Evolutionary conservation across 1,139 yeast species (phyloP).

Genomic region (Kluyveromyces marxianus): DNA sequence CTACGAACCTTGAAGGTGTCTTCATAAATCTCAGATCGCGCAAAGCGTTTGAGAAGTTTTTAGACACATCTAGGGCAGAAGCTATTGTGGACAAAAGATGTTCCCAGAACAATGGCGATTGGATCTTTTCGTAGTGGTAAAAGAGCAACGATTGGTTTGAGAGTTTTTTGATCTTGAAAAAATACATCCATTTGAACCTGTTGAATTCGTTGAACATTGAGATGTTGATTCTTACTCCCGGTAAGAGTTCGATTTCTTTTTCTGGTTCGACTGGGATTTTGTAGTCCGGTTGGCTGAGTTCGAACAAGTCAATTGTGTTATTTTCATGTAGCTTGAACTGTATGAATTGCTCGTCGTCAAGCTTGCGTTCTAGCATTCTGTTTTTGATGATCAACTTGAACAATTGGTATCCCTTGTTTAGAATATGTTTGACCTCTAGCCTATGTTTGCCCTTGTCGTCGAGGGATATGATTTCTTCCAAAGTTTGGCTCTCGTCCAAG

Average conservation of each 20-base stretch:
- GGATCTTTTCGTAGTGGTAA: slow-evolving; percentile 7
- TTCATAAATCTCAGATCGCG: background rate
- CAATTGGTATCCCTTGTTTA: slow-evolving; percentile 8
- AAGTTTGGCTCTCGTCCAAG: slow-evolving; percentile 7
- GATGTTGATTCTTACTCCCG: slow-evolving; percentile 2
- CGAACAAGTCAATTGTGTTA: slow-evolving; percentile 5
- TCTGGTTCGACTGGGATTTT: slow-evolving; percentile 1
- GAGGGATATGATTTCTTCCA: slow-evolving; percentile 5
- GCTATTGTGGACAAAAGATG: background rate
- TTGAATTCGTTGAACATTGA: slow-evolving; percentile 6
- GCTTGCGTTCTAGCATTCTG: slow-evolving; percentile 4
- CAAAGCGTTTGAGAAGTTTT: background rate
- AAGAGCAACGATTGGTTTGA: slow-evolving; percentile 8
- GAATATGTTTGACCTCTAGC: slow-evolving; percentile 6
- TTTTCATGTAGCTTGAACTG: slow-evolving; percentile 7
- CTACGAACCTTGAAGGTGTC: slow-evolving; percentile 3
- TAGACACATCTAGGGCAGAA: background rate
- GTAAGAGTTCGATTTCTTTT: slow-evolving; percentile 3
- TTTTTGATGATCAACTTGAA: slow-evolving; percentile 6
- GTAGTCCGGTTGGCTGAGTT: slow-evolving; percentile 5
- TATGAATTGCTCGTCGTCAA: slow-evolving; percentile 5
- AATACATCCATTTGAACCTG: slow-evolving; percentile 4
- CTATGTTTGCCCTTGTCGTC: slow-evolving; percentile 9
- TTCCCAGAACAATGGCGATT: slow-evolving; percentile 1
- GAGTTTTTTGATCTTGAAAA: slow-evolving; percentile 5